Percentiles rank a stretch among this genome's conserved stretches.
Evolutionary conservation across 306 rosid species (phyloP).

Genomic region (Gillenia trifoliata): DNA sequence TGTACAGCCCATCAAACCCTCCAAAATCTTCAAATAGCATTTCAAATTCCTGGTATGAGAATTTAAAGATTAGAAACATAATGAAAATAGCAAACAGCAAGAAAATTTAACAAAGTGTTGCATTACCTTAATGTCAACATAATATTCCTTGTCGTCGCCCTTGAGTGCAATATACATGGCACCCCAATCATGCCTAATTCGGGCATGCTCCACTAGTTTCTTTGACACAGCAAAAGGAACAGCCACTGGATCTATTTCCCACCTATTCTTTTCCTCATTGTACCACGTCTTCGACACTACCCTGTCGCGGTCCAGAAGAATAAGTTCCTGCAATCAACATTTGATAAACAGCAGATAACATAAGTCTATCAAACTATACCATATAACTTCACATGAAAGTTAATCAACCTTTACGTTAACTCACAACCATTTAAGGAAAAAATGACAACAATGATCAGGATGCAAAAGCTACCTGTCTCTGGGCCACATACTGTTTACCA

Average conservation of each 20-base stretch:
- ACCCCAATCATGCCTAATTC: slow-evolving; percentile 88
- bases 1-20: slow-evolving; percentile 91
- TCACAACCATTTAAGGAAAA: neutral
- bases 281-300: slow-evolving; percentile 85
- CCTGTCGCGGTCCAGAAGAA: slow-evolving; percentile 86
- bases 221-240: slow-evolving; percentile 78
- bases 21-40: slow-evolving; percentile 73
- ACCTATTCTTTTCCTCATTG: slow-evolving; percentile 71
- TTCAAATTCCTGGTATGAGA: slow-evolving; percentile 64
- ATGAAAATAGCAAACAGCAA: slow-evolving; percentile 19
- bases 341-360: slow-evolving; percentile 9
- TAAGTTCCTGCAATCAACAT: slow-evolving; percentile 54
- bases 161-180: slow-evolving; percentile 75
- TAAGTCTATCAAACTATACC: slow-evolving; percentile 12
- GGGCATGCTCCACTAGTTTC: slow-evolving; percentile 61
- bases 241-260: slow-evolving; percentile 94
- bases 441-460: neutral
- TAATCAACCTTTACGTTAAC: neutral
- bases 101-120: slow-evolving; percentile 26
- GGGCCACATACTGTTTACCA: slow-evolving; percentile 61
- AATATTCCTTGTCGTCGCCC: slow-evolving; percentile 80
- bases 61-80: slow-evolving; percentile 23
- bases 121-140: slow-evolving; percentile 71
- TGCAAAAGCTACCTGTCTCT: slow-evolving; percentile 57
- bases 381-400: slow-evolving; percentile 10